A percentile compares a stretch with the other conserved stretches of the same genome.
phyloP scores from a whole-genome alignment of 768 basidiomycete species.

The Pisolithus orientalis region DNA sequence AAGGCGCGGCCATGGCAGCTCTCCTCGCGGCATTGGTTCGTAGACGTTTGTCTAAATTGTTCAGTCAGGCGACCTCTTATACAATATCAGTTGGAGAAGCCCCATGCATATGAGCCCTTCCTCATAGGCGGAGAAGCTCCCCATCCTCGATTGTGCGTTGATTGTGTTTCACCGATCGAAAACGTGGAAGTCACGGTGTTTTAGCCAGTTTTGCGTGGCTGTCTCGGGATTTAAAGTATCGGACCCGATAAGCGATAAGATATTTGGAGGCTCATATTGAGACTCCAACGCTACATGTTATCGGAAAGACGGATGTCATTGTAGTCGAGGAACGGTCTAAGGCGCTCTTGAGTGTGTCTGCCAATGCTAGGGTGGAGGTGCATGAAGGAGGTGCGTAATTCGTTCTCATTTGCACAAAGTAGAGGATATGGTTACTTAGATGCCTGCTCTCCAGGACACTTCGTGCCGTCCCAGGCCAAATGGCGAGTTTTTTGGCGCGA shows the following conservation, averaged over 20 bases:
- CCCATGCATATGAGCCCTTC: slow-evolving; percentile 49
- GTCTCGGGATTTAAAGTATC: slow-evolving; percentile 63
- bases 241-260: slow-evolving; percentile 38
- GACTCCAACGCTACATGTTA: slow-evolving; percentile 73
- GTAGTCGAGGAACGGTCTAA: slow-evolving; percentile 65
- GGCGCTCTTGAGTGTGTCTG: slow-evolving; percentile 47
- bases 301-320: slow-evolving; percentile 73
- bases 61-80: slow-evolving; percentile 1
- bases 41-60: slow-evolving; percentile 4
- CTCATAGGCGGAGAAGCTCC: slow-evolving; percentile 56
- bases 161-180: background rate
- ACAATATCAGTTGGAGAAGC: slow-evolving; percentile 45
- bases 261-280: slow-evolving; percentile 47
- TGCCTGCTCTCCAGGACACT: slow-evolving; percentile 52
- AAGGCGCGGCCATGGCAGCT: slow-evolving; percentile 74
- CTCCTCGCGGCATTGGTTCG: slow-evolving; percentile 64
- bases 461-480: slow-evolving; percentile 68
- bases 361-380: slow-evolving; percentile 57
- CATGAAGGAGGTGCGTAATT: slow-evolving; percentile 71
- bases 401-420: background rate
- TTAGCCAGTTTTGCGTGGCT: slow-evolving; percentile 67
- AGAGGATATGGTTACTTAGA: background rate
- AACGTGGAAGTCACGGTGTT: background rate
- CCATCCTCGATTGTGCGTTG: slow-evolving; percentile 68
- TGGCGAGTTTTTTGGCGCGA: slow-evolving; percentile 74